Evolutionary conservation across 2,329 filamentous ascomycete species (phyloP).

Genomic region (Dichotomopilus funicola): DNA sequence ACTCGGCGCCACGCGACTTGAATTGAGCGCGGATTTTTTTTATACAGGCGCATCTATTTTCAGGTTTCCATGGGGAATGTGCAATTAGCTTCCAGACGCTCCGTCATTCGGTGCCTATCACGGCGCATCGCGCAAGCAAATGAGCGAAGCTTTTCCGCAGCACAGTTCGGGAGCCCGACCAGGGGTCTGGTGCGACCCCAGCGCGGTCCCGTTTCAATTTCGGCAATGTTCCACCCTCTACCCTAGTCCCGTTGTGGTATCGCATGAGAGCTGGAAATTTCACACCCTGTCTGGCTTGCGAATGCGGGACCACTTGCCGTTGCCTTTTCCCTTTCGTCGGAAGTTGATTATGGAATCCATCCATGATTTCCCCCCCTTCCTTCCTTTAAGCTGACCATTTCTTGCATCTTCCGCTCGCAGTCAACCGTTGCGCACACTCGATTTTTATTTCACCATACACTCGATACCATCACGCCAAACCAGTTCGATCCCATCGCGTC

Average conservation of each 20-base stretch:
- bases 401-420: background rate
- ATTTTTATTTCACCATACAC: too few species aligned
- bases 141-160: slow-evolving; percentile 13
- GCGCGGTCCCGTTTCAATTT: slow-evolving; percentile 33
- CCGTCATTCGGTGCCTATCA: slow-evolving; percentile 1
- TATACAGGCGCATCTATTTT: slow-evolving; percentile 7
- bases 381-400: slow-evolving; percentile 4
- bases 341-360: slow-evolving; percentile 17
- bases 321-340: slow-evolving; percentile 18
- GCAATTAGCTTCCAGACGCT: slow-evolving; percentile 1
- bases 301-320: slow-evolving; percentile 10
- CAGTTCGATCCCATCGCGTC: background rate
- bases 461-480: background rate
- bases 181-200: slow-evolving; percentile 21
- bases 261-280: slow-evolving; percentile 31
- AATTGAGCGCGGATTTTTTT: background rate
- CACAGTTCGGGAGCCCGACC: slow-evolving; percentile 20
- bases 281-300: background rate
- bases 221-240: slow-evolving; percentile 35
- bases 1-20: slow-evolving; percentile 8
- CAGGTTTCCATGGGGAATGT: slow-evolving; percentile 7
- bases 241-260: slow-evolving; percentile 28
- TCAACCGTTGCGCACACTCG: too few species aligned
- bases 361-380: background rate
- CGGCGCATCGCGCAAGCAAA: slow-evolving; percentile 13